Evolutionary conservation across 116 monocot species (phyloP).

Genomic region (Zostera marina): DNA sequence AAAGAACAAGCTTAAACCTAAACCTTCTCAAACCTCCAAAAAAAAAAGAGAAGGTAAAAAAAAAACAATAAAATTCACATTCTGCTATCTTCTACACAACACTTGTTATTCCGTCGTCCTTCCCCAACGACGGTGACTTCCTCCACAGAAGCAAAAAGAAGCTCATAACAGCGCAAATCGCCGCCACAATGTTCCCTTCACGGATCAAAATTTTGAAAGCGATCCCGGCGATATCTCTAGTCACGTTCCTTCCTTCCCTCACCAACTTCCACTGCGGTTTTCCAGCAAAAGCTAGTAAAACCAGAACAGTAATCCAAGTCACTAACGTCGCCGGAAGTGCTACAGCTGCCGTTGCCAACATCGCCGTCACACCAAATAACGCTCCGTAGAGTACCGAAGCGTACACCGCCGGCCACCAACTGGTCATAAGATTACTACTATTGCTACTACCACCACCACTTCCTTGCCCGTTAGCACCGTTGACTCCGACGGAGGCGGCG

Average conservation of each 20-base stretch:
- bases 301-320: constrained; percentile 86
- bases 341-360: constrained; percentile 73
- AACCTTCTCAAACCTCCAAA: background rate
- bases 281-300: constrained; percentile 80
- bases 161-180: constrained; percentile 39
- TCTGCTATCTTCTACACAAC: background rate
- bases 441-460: too few relatives aligned
- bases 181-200: constrained; percentile 74
- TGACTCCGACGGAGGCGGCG: constrained; percentile 3
- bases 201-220: constrained; percentile 45
- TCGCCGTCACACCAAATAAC: constrained; percentile 70
- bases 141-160: constrained; percentile 35
- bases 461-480: too few relatives aligned
- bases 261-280: constrained; percentile 50
- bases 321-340: constrained; percentile 79
- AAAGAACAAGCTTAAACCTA: too few relatives aligned
- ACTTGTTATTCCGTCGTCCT: background rate
- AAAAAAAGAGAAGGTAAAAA: background rate
- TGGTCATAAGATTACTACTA: background rate
- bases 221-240: constrained; percentile 47
- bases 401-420: constrained; percentile 42
- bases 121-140: background rate
- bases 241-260: constrained; percentile 46
- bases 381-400: constrained; percentile 71
- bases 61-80: background rate